Conservation (phyloP, 257 asterid genomes). For the Nicotiana attenuata region DNA sequence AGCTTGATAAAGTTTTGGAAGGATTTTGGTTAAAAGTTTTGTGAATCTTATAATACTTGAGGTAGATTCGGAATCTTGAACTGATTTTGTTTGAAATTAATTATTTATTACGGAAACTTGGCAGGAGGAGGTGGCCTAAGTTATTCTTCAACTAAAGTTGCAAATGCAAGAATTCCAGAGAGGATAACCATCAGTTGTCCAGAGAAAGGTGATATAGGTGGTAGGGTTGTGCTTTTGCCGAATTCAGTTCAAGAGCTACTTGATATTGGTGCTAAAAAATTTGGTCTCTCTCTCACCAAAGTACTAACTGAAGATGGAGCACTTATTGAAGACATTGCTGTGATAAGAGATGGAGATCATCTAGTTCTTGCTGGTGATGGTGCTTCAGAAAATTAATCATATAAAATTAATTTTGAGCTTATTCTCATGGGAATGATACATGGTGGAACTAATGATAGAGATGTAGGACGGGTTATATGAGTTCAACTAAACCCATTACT, state of each 20-base stretch:
- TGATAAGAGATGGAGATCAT: slow-evolving; percentile 73
- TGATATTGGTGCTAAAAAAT: slow-evolving; percentile 53
- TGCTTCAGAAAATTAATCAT: slow-evolving; percentile 7
- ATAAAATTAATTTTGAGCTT: neutral
- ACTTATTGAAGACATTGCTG: slow-evolving; percentile 44
- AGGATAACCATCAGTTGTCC: slow-evolving; percentile 53
- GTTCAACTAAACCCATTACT: too few species aligned
- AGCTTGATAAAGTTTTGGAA: neutral
- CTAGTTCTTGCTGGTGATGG: slow-evolving; percentile 38
- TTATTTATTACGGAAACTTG: neutral
- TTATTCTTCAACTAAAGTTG: slow-evolving; percentile 19
- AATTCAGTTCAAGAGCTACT: slow-evolving; percentile 46
- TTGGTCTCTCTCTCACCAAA: slow-evolving; percentile 38
- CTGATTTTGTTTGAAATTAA: neutral
- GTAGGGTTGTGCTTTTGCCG: slow-evolving; percentile 48
- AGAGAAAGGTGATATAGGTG: slow-evolving; percentile 31
- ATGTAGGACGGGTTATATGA: too few species aligned
- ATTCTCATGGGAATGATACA: neutral
- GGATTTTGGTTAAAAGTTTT: neutral
- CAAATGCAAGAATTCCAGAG: slow-evolving; percentile 7
- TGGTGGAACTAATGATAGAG: too few species aligned
- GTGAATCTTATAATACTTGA: neutral
- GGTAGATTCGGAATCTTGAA: neutral
- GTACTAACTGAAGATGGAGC: slow-evolving; percentile 52
- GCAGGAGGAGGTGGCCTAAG: slow-evolving; percentile 28